A percentile compares a stretch with the other conserved stretches of the same genome.
These are phyloP conservation scores for Maudiozyma barnettii DNA, from an alignment of 805 yeast species.

Conservation along the genomic window DNA sequence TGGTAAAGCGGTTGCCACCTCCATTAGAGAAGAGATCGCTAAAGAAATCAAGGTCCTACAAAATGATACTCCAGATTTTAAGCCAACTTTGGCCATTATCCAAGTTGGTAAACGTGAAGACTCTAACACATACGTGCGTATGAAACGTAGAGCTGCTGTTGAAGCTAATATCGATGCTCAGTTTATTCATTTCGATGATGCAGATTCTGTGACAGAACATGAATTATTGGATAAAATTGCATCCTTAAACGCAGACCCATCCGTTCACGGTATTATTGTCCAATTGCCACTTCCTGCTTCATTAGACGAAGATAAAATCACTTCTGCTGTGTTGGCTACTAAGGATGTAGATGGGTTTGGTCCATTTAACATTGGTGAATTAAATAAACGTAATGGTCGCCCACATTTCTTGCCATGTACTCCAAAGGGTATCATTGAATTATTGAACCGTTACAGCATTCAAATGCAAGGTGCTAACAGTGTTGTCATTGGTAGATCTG, in stretches of 20 bases:
- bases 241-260: constrained; percentile 58
- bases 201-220: constrained; percentile 42
- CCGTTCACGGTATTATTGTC: constrained; percentile 77
- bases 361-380: constrained; percentile 78
- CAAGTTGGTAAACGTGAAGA: constrained; percentile 91
- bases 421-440: constrained; percentile 82
- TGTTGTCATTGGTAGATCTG: constrained; percentile 90
- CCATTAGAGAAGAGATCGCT: constrained; percentile 43
- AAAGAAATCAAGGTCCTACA: constrained; percentile 41
- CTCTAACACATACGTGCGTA: constrained; percentile 81
- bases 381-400: constrained; percentile 74
- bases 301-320: constrained; percentile 67
- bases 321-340: constrained; percentile 67
- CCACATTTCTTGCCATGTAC: constrained; percentile 90
- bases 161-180: constrained; percentile 70
- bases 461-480: constrained; percentile 69
- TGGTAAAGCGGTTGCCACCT: constrained; percentile 49
- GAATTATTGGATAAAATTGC: constrained; percentile 44
- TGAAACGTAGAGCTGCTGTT: constrained; percentile 83
- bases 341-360: constrained; percentile 97
- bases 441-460: constrained; percentile 62
- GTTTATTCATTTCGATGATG: constrained; percentile 54
- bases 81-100: constrained; percentile 70
- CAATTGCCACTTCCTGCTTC: constrained; percentile 85
- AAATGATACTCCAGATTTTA: constrained; percentile 38